Conservation (phyloP, 164 flowering plant species). For the Stephania yunnanensis region DNA sequence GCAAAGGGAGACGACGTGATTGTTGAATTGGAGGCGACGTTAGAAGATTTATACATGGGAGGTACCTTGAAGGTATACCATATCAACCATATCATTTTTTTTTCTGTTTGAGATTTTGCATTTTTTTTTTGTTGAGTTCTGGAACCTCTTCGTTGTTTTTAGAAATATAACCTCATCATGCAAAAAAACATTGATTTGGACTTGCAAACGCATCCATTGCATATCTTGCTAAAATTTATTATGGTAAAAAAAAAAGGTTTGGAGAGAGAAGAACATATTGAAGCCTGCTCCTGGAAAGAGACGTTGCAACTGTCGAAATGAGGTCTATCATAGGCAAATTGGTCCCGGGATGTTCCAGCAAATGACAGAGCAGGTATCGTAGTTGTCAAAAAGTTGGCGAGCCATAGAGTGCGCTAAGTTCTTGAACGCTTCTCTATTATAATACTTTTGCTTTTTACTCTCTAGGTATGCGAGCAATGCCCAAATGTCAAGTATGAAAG, state of each 20-base stretch:
- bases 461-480: conserved; percentile 36
- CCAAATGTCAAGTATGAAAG: conserved; percentile 87
- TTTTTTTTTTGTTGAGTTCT: neutral
- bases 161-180: neutral
- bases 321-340: conserved; percentile 94
- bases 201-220: neutral
- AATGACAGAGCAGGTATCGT: conserved; percentile 86
- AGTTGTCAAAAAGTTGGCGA: neutral
- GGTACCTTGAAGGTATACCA: conserved; percentile 73
- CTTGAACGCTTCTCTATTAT: neutral
- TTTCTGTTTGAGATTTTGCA: neutral
- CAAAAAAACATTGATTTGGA: neutral
- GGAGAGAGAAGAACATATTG: conserved; percentile 93
- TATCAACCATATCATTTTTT: neutral
- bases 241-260: conserved; percentile 44
- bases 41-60: conserved; percentile 98
- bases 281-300: conserved; percentile 98
- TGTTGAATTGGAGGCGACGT: conserved; percentile 82
- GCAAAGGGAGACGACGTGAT: conserved; percentile 94
- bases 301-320: conserved; percentile 93
- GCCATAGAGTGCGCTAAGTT: neutral
- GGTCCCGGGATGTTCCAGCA: conserved; percentile 99
- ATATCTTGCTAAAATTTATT: neutral
- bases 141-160: neutral
- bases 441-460: neutral